Percentiles rank a stretch among this genome's conserved stretches.
These are phyloP conservation scores for Populus pruinosa DNA, from an alignment of 345 rosid genomes.

Conservation along the genomic window DNA sequence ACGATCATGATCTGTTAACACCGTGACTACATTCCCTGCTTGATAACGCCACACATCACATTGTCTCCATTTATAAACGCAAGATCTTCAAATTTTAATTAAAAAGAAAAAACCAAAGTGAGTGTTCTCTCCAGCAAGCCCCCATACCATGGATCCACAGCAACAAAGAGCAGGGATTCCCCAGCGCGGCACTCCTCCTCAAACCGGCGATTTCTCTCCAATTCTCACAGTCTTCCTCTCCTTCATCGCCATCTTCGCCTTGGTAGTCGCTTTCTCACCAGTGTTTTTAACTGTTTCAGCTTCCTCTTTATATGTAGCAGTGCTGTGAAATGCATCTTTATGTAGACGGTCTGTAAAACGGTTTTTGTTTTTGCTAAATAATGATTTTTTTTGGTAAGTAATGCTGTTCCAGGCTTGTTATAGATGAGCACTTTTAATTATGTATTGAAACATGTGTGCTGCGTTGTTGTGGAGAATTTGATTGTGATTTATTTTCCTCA, in stretches of 20 bases:
- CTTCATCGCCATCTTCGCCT: constrained; percentile 35
- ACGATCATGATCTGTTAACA: neutral
- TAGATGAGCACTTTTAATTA: neutral
- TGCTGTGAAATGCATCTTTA: neutral
- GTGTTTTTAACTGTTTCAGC: neutral
- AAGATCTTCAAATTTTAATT: neutral
- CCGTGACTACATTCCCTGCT: neutral
- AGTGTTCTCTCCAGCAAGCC: neutral
- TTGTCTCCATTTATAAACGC: neutral
- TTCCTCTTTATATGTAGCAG: neutral
- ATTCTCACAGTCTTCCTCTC: constrained; percentile 33
- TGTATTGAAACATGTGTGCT: neutral
- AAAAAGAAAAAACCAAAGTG: neutral
- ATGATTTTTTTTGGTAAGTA: neutral
- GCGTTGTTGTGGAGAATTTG: neutral
- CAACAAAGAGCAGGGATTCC: constrained; percentile 30
- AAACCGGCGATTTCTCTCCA: constrained; percentile 28
- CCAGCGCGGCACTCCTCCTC: constrained; percentile 27
- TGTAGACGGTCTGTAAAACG: neutral
- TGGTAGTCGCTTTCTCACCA: constrained; percentile 31
- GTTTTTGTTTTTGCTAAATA: neutral
- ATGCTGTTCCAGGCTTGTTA: neutral
- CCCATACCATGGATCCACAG: neutral
- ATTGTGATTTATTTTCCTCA: neutral
- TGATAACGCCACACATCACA: neutral